Conservation (phyloP, 169 alveolate species). For the Amoebophrya sp. region DNA sequence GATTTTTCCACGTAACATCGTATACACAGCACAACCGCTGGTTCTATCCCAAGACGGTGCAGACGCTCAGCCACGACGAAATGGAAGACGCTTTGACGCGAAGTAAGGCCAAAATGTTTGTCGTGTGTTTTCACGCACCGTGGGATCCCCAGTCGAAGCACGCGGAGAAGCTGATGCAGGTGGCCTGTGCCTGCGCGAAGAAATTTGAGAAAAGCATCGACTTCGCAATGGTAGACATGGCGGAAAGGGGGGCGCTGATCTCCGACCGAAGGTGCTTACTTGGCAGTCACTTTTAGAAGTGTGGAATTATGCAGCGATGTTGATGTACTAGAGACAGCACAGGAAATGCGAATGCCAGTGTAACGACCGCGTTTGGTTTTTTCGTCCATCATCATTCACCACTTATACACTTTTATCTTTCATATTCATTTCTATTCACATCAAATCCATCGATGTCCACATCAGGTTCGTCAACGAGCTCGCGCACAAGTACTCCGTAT, state of each 20-base stretch:
- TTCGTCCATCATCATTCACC: no score
- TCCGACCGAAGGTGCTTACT: not conserved
- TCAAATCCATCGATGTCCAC: no score
- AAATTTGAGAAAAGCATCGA: not conserved
- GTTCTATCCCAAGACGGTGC: not conserved
- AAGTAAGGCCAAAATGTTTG: not conserved
- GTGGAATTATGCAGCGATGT: no score
- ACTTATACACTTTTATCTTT: no score
- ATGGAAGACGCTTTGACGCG: not conserved
- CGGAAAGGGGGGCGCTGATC: not conserved
- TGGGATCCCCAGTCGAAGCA: conserved; percentile 23
- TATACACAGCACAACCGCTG: not conserved
- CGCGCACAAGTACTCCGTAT: conserved; percentile 26
- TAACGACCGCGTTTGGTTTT: no score
- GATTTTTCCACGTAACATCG: not conserved
- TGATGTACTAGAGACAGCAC: no score
- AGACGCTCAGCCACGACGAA: not conserved
- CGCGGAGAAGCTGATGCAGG: conserved; percentile 8
- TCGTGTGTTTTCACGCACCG: conserved; percentile 1
- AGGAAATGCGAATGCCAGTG: no score
- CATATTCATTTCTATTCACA: no score
- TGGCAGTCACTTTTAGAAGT: no score
- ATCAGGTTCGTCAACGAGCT: conserved; percentile 3
- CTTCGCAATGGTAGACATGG: conserved; percentile 7
- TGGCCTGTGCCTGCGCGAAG: not conserved